A percentile compares a stretch with the other conserved stretches of the same genome.
phyloP scores from a whole-genome alignment of 768 basidiomycete species.

The Astraeus odoratus region DNA sequence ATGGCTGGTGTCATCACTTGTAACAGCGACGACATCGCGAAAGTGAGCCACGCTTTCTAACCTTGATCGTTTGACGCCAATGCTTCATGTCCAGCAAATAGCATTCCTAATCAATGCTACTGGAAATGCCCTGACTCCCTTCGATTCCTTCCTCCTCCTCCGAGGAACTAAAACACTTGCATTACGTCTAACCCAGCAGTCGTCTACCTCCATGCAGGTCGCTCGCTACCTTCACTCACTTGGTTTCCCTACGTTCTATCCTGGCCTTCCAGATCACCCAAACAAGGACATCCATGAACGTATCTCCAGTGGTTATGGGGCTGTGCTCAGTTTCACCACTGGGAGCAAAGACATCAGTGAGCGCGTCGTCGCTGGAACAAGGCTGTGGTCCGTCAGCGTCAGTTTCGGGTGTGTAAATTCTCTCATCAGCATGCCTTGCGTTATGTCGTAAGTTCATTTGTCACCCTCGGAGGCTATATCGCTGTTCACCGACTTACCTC shows the following conservation, averaged over 20 bases:
- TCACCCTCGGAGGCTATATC: conserved; percentile 2
- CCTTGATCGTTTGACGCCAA: conserved; percentile 1
- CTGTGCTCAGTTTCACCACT: conserved; percentile 92
- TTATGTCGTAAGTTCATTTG: conserved; percentile 89
- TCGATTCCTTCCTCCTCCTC: conserved; percentile 93
- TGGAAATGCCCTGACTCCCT: conserved; percentile 91
- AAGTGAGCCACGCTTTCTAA: conserved; percentile 36
- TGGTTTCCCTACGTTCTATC: conserved; percentile 90
- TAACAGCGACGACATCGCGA: conserved; percentile 84
- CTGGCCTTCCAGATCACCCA: conserved; percentile 78
- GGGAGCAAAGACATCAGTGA: conserved; percentile 88
- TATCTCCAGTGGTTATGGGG: conserved; percentile 87
- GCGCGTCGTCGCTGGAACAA: conserved; percentile 84
- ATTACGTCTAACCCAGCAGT: conserved; percentile 92
- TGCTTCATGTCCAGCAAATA: conserved; percentile 51
- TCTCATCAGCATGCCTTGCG: conserved; percentile 97
- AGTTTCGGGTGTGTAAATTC: conserved; percentile 98
- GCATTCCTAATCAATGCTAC: conserved; percentile 89
- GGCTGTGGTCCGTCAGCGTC: conserved; percentile 96
- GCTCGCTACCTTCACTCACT: conserved; percentile 79
- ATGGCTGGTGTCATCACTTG: conserved; percentile 97
- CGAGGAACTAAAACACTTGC: conserved; percentile 96
- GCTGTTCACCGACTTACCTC: conserved; percentile 2
- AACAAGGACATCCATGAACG: conserved; percentile 83
- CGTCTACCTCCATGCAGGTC: conserved; percentile 72